Percentiles rank a stretch among this genome's conserved stretches.
Evolutionary conservation across 805 yeast genomes (phyloP).

Genomic region (Candida berthetii): DNA sequence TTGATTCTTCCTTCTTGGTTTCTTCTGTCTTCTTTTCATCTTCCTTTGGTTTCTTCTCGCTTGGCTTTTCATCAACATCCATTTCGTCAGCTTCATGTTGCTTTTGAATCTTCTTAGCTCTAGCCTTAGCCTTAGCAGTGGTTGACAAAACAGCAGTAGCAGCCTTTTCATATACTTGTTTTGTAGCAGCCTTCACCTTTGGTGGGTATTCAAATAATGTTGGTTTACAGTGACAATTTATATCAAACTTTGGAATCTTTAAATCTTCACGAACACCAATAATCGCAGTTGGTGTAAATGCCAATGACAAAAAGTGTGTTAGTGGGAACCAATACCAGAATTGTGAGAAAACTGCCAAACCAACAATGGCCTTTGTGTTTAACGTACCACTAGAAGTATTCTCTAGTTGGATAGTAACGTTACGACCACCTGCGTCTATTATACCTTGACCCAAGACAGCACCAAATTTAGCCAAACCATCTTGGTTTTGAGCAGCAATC

Average conservation of each 20-base stretch:
- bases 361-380: slow-evolving; percentile 88
- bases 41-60: slow-evolving; percentile 17
- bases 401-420: slow-evolving; percentile 89
- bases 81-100: slow-evolving; percentile 47
- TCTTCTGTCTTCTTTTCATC: slow-evolving; percentile 9
- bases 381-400: slow-evolving; percentile 84
- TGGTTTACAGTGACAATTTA: slow-evolving; percentile 76
- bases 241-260: slow-evolving; percentile 76
- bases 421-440: slow-evolving; percentile 97
- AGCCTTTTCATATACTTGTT: slow-evolving; percentile 80
- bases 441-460: slow-evolving; percentile 97
- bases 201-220: slow-evolving; percentile 87
- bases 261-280: slow-evolving; percentile 83
- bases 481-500: slow-evolving; percentile 87
- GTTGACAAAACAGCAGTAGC: slow-evolving; percentile 93
- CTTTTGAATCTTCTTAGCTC: slow-evolving; percentile 65
- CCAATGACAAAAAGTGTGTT: slow-evolving; percentile 85
- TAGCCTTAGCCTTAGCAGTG: slow-evolving; percentile 88
- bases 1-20: slow-evolving; percentile 8
- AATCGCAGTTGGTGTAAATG: slow-evolving; percentile 88
- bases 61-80: slow-evolving; percentile 32
- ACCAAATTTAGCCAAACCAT: slow-evolving; percentile 95
- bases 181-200: slow-evolving; percentile 70
- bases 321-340: slow-evolving; percentile 99
- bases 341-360: slow-evolving; percentile 83